Evolutionary conservation across 2,329 filamentous ascomycete genomes (phyloP).

Genomic region (Stenocarpella maydis): DNA sequence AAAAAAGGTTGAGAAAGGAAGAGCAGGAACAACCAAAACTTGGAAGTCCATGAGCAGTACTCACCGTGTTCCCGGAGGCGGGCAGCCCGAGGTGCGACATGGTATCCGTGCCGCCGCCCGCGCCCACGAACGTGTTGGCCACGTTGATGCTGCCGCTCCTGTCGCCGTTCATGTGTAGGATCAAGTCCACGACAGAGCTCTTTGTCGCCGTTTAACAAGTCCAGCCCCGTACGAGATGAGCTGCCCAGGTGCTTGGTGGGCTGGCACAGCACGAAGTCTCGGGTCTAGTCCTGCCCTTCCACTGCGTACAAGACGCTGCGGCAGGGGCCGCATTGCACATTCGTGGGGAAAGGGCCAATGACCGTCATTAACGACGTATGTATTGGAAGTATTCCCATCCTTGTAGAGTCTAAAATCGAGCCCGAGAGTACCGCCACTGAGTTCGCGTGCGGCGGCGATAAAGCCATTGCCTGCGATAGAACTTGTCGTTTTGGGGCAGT

Average conservation of each 20-base stretch:
- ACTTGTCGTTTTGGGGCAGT: neutral
- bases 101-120: conserved; percentile 49
- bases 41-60: conserved; percentile 50
- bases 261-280: conserved; percentile 59
- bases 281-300: conserved; percentile 45
- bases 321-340: conserved; percentile 55
- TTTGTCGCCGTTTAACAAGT: conserved; percentile 36
- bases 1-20: neutral
- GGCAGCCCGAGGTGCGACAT: conserved; percentile 54
- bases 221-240: conserved; percentile 53
- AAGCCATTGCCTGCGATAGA: neutral
- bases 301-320: conserved; percentile 56
- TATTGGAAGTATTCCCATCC: neutral
- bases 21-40: conserved; percentile 37
- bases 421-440: neutral
- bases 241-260: conserved; percentile 52
- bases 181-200: conserved; percentile 51
- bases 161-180: conserved; percentile 43
- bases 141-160: conserved; percentile 54
- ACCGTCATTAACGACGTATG: conserved; percentile 39
- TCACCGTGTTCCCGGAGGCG: conserved; percentile 35
- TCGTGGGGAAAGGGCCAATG: conserved; percentile 44
- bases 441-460: neutral
- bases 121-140: conserved; percentile 58
- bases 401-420: neutral